Percentiles rank a stretch among this genome's conserved stretches.
Conservation (phyloP, 2,329 filamentous ascomycete genomes). For the Stachybotrys elegans region DNA sequence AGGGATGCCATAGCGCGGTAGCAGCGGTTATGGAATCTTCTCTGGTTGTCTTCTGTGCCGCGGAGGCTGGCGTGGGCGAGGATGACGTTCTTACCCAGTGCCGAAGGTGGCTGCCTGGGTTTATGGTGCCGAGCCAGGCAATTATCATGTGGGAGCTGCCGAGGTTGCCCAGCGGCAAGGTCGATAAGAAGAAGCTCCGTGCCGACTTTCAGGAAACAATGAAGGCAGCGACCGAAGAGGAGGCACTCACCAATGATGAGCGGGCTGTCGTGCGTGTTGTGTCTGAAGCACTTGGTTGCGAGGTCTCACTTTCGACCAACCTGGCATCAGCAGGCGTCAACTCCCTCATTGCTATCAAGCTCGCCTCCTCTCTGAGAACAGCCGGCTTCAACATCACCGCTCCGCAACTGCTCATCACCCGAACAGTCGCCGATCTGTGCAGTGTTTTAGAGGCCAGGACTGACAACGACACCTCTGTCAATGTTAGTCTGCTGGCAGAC, state of each 20-base stretch:
- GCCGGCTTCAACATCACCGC: slow-evolving; percentile 52
- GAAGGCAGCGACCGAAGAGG: slow-evolving; percentile 4
- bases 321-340: slow-evolving; percentile 58
- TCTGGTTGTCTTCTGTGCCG: slow-evolving; percentile 70
- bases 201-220: slow-evolving; percentile 34
- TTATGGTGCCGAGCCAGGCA: slow-evolving; percentile 78
- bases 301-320: slow-evolving; percentile 30
- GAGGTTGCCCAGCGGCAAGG: slow-evolving; percentile 75
- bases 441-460: slow-evolving; percentile 1
- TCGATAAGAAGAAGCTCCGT: slow-evolving; percentile 64
- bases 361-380: slow-evolving; percentile 60
- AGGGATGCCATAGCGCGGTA: slow-evolving; percentile 59
- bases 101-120: slow-evolving; percentile 69
- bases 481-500: slow-evolving; percentile 13
- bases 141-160: slow-evolving; percentile 62
- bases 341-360: slow-evolving; percentile 43
- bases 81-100: slow-evolving; percentile 54
- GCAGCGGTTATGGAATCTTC: slow-evolving; percentile 62
- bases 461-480: background rate
- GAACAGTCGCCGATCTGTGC: slow-evolving; percentile 31
- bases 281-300: slow-evolving; percentile 32
- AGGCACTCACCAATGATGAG: slow-evolving; percentile 11
- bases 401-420: slow-evolving; percentile 55
- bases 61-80: slow-evolving; percentile 32
- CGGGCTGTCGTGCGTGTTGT: slow-evolving; percentile 33